Base-by-base conservation (phyloP, 2,329 filamentous ascomycete genomes). In the Hysterium pulicare region DNA sequence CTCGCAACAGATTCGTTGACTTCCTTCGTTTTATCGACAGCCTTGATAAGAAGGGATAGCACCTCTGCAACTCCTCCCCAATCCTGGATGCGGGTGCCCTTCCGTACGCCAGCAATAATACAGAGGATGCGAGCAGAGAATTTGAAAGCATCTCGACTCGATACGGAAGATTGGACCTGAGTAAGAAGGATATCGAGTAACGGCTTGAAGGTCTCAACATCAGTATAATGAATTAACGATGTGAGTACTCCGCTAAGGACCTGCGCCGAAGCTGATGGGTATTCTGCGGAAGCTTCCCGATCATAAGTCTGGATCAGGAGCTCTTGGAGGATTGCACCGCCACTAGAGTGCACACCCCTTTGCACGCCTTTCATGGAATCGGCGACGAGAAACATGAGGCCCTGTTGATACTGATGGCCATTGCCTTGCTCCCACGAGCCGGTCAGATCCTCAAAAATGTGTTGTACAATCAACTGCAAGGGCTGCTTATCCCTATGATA, bases 351-450 rank as follows among this genome's bases (percentile, higher is more conserved):
- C 6, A 83, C 61, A 0, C 73, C 75, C 38, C 71, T 64, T 48
- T 83, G 79, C 22, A 83, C 68, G 20, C 81, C 81, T 53, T 81
- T 81, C 40, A 83, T 77, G 7, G 90, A 84, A 66, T 97, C 91
- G 3, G 89, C 83, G 58, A 96, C 88, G 75, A 97, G 84, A 15
- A 82, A 87, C 88, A 95, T 96, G 34, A 96, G 68, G 42, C 91
- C 93, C 61, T 94, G 83, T 49, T 86, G 84, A 62, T 95, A 95
- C 11, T 89, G 75, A 10, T 74, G 72, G 46, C 80, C 79, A 47
- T 83, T 77, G 31, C 76, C 76, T 10, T 76, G 73, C n/a, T 74
- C 75, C 23, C 67, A 68, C 40, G 73, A 67, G 26, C 69, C 71
- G 38, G 75, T 64, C 38, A 95, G 72, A 58, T 95, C 88, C 9